These are phyloP conservation scores for Auriscalpium microsporum DNA, from an alignment of 768 basidiomycete genomes.

Conservation along the genomic window DNA sequence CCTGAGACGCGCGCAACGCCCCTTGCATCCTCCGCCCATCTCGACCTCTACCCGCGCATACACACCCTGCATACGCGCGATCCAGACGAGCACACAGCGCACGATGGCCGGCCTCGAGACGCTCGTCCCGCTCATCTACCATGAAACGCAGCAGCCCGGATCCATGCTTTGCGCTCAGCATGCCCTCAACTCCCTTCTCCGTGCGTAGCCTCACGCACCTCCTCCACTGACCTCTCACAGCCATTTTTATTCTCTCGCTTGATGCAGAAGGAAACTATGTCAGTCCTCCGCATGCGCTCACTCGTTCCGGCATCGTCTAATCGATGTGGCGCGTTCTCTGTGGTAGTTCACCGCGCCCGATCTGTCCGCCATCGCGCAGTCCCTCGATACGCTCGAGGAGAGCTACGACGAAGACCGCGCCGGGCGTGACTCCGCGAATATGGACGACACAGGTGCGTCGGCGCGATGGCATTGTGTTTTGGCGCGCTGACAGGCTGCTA, in stretches of 20 bases:
- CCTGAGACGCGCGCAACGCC: neutral
- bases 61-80: neutral
- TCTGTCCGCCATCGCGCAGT: slow-evolving; percentile 65
- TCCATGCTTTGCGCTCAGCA: slow-evolving; percentile 87
- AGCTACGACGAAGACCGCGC: slow-evolving; percentile 43
- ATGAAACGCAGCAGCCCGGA: slow-evolving; percentile 68
- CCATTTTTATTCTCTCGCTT: slow-evolving; percentile 1
- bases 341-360: slow-evolving; percentile 70
- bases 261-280: slow-evolving; percentile 41
- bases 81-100: neutral
- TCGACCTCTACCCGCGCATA: neutral
- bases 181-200: slow-evolving; percentile 72
- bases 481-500: neutral
- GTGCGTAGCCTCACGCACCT: slow-evolving; percentile 34
- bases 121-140: slow-evolving; percentile 56
- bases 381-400: slow-evolving; percentile 58
- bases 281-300: slow-evolving; percentile 18
- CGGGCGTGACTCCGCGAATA: slow-evolving; percentile 54
- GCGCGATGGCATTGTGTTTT: neutral
- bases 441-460: slow-evolving; percentile 78
- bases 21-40: neutral
- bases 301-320: slow-evolving; percentile 4
- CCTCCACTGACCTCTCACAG: neutral
- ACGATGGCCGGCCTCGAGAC: slow-evolving; percentile 52
- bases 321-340: slow-evolving; percentile 3